Evolutionary conservation across 2,329 filamentous ascomycete genomes (phyloP).

Genomic region (Gremmenia infestans): DNA sequence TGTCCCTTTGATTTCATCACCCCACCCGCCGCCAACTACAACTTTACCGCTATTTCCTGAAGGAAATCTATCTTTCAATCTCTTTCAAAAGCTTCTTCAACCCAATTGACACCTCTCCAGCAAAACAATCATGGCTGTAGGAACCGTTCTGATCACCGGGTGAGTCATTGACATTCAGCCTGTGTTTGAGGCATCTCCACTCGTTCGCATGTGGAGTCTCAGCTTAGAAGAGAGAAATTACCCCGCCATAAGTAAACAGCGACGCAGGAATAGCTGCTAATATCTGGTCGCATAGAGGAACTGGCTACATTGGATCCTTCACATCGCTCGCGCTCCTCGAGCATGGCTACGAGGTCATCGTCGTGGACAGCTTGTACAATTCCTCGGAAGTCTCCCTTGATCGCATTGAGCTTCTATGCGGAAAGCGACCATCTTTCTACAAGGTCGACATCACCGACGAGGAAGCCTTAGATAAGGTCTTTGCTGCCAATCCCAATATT

Average conservation of each 20-base stretch:
- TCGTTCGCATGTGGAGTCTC: not conserved
- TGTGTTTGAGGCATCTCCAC: not conserved
- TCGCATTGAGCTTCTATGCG: slow-evolving; percentile 89
- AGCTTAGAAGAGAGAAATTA: not conserved
- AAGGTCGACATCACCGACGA: slow-evolving; percentile 86
- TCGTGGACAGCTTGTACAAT: slow-evolving; percentile 96
- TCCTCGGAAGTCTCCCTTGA: slow-evolving; percentile 87
- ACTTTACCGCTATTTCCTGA: not conserved
- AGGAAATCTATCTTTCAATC: not conserved
- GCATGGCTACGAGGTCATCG: slow-evolving; percentile 92
- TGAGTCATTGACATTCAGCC: slow-evolving; percentile 44
- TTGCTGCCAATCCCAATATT: slow-evolving; percentile 83
- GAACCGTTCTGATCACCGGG: slow-evolving; percentile 90
- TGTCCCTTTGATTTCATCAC: not conserved
- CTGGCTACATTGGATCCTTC: slow-evolving; percentile 98
- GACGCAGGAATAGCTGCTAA: slow-evolving; percentile 14
- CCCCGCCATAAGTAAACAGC: slow-evolving; percentile 12
- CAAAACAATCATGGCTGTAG: slow-evolving; percentile 60
- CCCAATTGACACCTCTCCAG: slow-evolving; percentile 2
- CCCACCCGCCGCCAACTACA: not conserved
- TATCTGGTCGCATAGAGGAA: slow-evolving; percentile 61
- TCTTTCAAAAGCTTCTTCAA: not conserved
- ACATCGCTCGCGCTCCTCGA: slow-evolving; percentile 87
- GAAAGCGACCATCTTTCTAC: slow-evolving; percentile 81
- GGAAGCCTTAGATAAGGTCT: slow-evolving; percentile 76